These are phyloP conservation scores for Calendula officinalis DNA, from an alignment of 129 eudicot genomes.

Conservation along the genomic window DNA sequence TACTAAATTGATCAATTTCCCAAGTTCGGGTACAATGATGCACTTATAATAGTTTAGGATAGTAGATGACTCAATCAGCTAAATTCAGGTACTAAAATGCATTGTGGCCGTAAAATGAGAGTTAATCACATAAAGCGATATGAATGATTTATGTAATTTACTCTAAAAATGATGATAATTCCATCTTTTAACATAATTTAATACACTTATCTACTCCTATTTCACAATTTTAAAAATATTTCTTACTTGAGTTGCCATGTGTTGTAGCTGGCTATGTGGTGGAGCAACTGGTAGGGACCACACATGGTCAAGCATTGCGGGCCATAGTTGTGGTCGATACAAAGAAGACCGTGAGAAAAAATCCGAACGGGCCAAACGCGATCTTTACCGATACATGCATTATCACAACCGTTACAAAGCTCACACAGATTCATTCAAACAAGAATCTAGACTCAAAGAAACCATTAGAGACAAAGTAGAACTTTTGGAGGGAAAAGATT, in stretches of 20 bases:
- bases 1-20: too few species aligned
- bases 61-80: too few species aligned
- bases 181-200: too few species aligned
- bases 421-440: conserved; percentile 89
- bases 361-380: conserved; percentile 84
- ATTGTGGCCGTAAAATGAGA: too few species aligned
- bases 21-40: too few species aligned
- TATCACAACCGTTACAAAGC: conserved; percentile 94
- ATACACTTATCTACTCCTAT: too few species aligned
- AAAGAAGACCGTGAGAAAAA: conserved; percentile 73
- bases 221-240: too few species aligned
- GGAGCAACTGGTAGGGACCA: conserved; percentile 97
- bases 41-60: too few species aligned
- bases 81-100: too few species aligned
- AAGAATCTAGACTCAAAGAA: conserved; percentile 74
- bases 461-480: conserved; percentile 62
- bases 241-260: conserved; percentile 10
- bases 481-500: conserved; percentile 58
- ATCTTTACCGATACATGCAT: conserved; percentile 86
- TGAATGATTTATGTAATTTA: not conserved
- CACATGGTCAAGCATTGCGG: conserved; percentile 75
- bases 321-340: conserved; percentile 96
- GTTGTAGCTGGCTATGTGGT: conserved; percentile 90
- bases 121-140: not conserved
- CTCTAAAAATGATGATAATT: not conserved